These are phyloP conservation scores for Solanum chacoense DNA, from an alignment of 305 asterid species.

Conservation along the genomic window DNA sequence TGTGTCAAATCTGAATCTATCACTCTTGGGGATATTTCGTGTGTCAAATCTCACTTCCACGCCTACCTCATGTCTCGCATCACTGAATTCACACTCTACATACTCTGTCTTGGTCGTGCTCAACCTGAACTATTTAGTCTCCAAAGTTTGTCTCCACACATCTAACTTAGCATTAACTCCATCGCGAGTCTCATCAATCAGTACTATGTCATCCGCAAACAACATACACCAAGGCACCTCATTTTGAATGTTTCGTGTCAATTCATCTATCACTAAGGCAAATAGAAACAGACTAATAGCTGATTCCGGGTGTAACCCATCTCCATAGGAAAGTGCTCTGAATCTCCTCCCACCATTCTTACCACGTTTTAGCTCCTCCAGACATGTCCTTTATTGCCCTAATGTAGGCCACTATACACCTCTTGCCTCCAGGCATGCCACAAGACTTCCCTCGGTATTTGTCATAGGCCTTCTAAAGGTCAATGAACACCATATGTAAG, in stretches of 20 bases:
- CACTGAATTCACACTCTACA: too few species aligned
- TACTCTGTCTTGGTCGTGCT: too few species aligned
- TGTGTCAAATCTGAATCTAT: too few species aligned
- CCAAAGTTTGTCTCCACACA: too few species aligned
- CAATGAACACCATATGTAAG: not conserved
- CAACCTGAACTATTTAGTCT: too few species aligned
- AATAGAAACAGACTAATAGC: not conserved
- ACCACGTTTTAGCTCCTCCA: not conserved
- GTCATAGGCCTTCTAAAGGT: not conserved
- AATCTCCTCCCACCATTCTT: not conserved
- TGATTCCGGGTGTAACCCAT: not conserved
- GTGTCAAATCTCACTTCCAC: too few species aligned
- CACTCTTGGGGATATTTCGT: too few species aligned
- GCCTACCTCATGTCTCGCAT: too few species aligned
- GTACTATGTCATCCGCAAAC: too few species aligned
- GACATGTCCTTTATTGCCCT: not conserved
- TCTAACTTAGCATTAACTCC: too few species aligned
- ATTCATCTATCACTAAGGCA: not conserved
- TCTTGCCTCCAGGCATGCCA: not conserved
- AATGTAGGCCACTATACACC: not conserved
- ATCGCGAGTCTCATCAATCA: too few species aligned
- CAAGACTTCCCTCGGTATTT: not conserved
- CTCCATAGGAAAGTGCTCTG: not conserved
- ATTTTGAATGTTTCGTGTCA: not conserved
- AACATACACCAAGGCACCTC: not conserved